phyloP scores from a whole-genome alignment of 495 filamentous ascomycete genomes.

The Daldinia vernicosa region DNA sequence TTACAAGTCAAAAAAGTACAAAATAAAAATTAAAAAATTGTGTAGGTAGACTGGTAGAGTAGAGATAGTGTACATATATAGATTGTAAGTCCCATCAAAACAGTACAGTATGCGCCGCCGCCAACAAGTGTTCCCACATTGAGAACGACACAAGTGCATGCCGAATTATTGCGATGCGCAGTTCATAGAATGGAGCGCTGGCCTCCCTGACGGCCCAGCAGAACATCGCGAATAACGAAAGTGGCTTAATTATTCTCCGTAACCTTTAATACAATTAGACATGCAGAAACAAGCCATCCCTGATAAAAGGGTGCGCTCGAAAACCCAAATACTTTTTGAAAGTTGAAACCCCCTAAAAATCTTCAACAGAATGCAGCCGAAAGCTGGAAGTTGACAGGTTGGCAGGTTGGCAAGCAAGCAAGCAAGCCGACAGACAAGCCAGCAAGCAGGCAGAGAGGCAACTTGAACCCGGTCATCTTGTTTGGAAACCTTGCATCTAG shows the following conservation, averaged over 20 bases:
- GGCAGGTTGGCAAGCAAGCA: not conserved
- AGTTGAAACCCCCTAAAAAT: constrained; percentile 13
- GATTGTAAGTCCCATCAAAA: not conserved
- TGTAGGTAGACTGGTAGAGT: not conserved
- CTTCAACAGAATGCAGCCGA: constrained; percentile 1
- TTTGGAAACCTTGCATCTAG: constrained; percentile 27
- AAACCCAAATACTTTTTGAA: constrained; percentile 10
- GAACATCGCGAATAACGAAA: constrained; percentile 24
- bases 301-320: constrained; percentile 20
- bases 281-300: constrained; percentile 15
- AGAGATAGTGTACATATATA: not conserved
- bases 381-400: not conserved
- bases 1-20: not conserved
- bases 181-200: constrained; percentile 16
- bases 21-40: constrained; percentile 8
- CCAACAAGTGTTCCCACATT: constrained; percentile 21
- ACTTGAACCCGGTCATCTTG: not conserved
- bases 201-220: constrained; percentile 11
- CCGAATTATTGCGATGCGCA: constrained; percentile 40
- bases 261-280: constrained; percentile 20
- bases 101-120: not conserved
- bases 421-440: not conserved
- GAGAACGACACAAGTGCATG: constrained; percentile 30
- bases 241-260: constrained; percentile 39
- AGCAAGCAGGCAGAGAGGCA: constrained; percentile 12